These are phyloP conservation scores for Histomonas meleagridis DNA, from an alignment of 208 protist genomes.

Conservation along the genomic window DNA sequence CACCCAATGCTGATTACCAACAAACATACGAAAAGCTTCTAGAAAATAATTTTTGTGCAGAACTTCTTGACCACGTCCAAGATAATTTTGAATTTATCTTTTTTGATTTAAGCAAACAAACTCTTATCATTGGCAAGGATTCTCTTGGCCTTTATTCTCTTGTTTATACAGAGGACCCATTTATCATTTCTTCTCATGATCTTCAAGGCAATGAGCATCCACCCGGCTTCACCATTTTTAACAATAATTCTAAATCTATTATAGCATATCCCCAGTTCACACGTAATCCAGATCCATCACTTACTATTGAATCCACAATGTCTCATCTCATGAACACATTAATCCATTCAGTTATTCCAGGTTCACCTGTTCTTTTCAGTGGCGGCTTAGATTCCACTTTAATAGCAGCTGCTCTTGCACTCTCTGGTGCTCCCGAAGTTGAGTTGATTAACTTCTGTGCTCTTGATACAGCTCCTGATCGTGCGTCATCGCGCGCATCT, in stretches of 20 bases:
- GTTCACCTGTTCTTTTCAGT: neutral
- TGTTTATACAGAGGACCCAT: neutral
- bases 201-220: neutral
- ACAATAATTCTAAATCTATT: neutral
- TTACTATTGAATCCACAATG: neutral
- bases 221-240: neutral
- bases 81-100: too few species aligned
- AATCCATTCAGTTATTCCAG: neutral
- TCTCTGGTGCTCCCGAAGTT: neutral
- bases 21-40: too few species aligned
- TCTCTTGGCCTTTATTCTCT: neutral
- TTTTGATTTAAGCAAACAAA: neutral
- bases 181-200: neutral
- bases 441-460: constrained; percentile 12
- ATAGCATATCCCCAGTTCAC: neutral
- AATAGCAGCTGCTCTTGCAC: neutral
- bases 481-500: neutral
- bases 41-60: too few species aligned
- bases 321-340: neutral
- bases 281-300: neutral
- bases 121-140: neutral
- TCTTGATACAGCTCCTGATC: neutral
- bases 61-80: too few species aligned
- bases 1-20: too few species aligned
- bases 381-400: constrained; percentile 10